phyloP scores from a whole-genome alignment of 2,329 filamentous ascomycete species.

The Aspergillus sp. region DNA sequence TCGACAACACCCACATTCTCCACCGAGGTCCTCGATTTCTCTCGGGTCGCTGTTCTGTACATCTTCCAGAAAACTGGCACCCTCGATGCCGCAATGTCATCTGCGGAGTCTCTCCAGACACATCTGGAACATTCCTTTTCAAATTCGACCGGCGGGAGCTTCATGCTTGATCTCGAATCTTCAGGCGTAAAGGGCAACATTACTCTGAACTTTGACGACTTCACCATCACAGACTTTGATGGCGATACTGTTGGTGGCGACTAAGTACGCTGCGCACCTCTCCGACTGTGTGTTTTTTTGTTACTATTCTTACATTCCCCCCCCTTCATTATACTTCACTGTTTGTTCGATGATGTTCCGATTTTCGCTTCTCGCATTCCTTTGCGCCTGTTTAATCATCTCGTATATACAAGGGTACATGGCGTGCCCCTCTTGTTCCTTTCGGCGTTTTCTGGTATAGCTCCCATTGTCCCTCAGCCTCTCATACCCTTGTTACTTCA shows the following conservation, averaged over 20 bases:
- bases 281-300: background rate
- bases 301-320: background rate
- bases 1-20: constrained; percentile 20
- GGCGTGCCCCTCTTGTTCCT: background rate
- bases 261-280: background rate
- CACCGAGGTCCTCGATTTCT: constrained; percentile 32
- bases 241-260: constrained; percentile 26
- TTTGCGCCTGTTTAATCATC: background rate
- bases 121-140: constrained; percentile 30
- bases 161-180: constrained; percentile 23
- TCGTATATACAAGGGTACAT: background rate
- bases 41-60: constrained; percentile 43
- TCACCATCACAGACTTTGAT: constrained; percentile 29
- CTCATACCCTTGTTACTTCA: background rate
- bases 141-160: constrained; percentile 19
- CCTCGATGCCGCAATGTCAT: constrained; percentile 28
- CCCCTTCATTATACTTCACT: background rate
- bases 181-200: constrained; percentile 28
- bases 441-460: background rate
- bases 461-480: background rate
- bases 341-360: background rate
- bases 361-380: constrained; percentile 1
- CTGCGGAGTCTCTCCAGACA: constrained; percentile 29
- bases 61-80: constrained; percentile 37
- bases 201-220: constrained; percentile 35